A percentile compares a stretch with the other conserved stretches of the same genome.
Conservation (phyloP, 768 basidiomycete genomes). For the Tricholoma bakamatsutake region DNA sequence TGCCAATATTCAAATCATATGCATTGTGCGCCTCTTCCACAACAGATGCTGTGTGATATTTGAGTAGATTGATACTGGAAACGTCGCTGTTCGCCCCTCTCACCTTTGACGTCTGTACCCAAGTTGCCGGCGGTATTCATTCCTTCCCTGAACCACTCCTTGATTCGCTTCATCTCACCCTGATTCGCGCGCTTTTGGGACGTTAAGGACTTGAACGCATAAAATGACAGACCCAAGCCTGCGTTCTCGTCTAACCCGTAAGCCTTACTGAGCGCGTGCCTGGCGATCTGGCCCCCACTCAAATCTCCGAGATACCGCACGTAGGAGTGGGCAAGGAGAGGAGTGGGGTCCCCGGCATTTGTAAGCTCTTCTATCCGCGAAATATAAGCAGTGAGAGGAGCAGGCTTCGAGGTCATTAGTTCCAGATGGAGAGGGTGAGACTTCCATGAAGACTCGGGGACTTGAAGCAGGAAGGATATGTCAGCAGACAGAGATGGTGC, state of each 20-base stretch:
- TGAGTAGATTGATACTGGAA: neutral
- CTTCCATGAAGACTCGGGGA: slow-evolving; percentile 48
- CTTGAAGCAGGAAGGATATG: slow-evolving; percentile 54
- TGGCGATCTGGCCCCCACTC: slow-evolving; percentile 71
- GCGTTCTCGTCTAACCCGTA: slow-evolving; percentile 52
- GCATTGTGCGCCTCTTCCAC: slow-evolving; percentile 43
- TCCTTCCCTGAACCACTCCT: slow-evolving; percentile 61
- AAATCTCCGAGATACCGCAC: slow-evolving; percentile 82
- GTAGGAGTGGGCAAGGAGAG: slow-evolving; percentile 72
- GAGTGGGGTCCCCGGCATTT: slow-evolving; percentile 37
- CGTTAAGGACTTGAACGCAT: slow-evolving; percentile 56
- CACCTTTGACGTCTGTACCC: slow-evolving; percentile 37
- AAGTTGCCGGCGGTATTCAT: slow-evolving; percentile 46
- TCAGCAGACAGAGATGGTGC: slow-evolving; percentile 55
- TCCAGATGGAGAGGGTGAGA: slow-evolving; percentile 46
- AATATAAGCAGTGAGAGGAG: slow-evolving; percentile 46
- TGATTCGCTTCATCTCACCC: slow-evolving; percentile 67
- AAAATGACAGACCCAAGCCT: slow-evolving; percentile 58
- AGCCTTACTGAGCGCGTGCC: slow-evolving; percentile 55
- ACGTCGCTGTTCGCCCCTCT: slow-evolving; percentile 1
- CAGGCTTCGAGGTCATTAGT: slow-evolving; percentile 41
- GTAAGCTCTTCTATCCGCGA: slow-evolving; percentile 46
- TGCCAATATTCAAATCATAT: slow-evolving; percentile 41
- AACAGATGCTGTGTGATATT: slow-evolving; percentile 29
- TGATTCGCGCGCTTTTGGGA: slow-evolving; percentile 39